These are phyloP conservation scores for Syzygium grande DNA, from an alignment of 345 rosid species.

Conservation along the genomic window DNA sequence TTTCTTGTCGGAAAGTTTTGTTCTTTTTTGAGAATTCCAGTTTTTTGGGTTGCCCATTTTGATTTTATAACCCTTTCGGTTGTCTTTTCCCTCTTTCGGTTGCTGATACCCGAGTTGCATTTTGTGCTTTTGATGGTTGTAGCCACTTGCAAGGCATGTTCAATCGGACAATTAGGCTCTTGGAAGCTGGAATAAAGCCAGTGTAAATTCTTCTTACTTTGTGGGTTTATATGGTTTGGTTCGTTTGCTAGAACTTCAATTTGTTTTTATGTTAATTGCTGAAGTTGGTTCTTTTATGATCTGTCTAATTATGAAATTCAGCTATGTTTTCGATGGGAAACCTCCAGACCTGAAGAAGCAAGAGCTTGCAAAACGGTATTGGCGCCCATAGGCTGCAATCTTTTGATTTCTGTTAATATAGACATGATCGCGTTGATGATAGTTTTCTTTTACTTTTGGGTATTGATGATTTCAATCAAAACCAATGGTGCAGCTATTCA, in stretches of 20 bases:
- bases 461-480: not conserved
- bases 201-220: constrained; percentile 35
- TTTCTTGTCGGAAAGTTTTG: not conserved
- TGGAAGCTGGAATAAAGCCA: constrained; percentile 96
- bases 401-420: not conserved
- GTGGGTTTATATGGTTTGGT: not conserved
- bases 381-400: not conserved
- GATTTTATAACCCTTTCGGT: not conserved
- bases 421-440: not conserved
- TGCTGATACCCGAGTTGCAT: not conserved
- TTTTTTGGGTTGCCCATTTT: not conserved
- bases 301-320: constrained; percentile 10
- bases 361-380: constrained; percentile 84
- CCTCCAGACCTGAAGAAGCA: constrained; percentile 91
- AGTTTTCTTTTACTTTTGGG: not conserved
- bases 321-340: constrained; percentile 88
- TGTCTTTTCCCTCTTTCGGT: not conserved
- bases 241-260: not conserved
- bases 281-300: not conserved
- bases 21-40: not conserved
- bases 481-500: constrained; percentile 51
- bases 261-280: not conserved
- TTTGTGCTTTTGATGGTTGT: constrained; percentile 2
- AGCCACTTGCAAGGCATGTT: constrained; percentile 99
- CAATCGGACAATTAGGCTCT: constrained; percentile 80